These are phyloP conservation scores for Populus hybrid DNA, from an alignment of 441 rosid species.

Conservation along the genomic window DNA sequence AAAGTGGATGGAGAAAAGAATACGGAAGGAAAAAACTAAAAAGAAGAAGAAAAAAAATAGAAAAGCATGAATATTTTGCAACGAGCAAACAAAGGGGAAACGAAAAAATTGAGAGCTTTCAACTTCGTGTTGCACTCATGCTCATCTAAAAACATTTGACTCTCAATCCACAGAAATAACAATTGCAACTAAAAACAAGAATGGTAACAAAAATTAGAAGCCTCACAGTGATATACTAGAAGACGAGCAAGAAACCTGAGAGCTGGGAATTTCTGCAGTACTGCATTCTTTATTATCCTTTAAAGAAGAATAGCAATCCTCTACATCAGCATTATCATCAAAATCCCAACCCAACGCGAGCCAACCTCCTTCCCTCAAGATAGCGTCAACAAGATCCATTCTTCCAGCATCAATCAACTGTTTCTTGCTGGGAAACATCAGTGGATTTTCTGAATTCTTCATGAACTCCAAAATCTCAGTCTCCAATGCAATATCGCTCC, in stretches of 20 bases:
- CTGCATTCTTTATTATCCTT: conserved; percentile 20
- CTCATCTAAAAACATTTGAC: neutral
- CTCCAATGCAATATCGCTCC: conserved; percentile 49
- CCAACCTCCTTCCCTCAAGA: conserved; percentile 73
- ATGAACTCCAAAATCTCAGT: conserved; percentile 81
- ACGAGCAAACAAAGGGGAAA: neutral
- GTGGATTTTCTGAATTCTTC: conserved; percentile 56
- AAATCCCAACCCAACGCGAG: conserved; percentile 86
- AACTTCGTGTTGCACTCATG: conserved; percentile 2
- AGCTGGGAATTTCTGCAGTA: conserved; percentile 14
- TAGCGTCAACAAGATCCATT: conserved; percentile 68
- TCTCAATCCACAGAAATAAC: neutral
- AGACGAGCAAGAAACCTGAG: conserved; percentile 31
- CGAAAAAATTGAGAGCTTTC: conserved; percentile 8
- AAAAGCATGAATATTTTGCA: neutral
- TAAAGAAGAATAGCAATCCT: conserved; percentile 3
- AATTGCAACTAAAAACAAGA: neutral
- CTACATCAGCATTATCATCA: conserved; percentile 17
- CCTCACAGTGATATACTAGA: conserved; percentile 68
- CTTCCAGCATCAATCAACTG: conserved; percentile 62
- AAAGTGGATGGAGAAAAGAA: neutral
- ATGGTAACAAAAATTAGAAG: conserved; percentile 23
- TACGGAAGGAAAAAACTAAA: neutral
- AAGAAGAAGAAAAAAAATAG: conserved; percentile 1
- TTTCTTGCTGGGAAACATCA: conserved; percentile 63